Conservation (phyloP, 768 basidiomycete species). For the Hypsizygus marmoreus region DNA sequence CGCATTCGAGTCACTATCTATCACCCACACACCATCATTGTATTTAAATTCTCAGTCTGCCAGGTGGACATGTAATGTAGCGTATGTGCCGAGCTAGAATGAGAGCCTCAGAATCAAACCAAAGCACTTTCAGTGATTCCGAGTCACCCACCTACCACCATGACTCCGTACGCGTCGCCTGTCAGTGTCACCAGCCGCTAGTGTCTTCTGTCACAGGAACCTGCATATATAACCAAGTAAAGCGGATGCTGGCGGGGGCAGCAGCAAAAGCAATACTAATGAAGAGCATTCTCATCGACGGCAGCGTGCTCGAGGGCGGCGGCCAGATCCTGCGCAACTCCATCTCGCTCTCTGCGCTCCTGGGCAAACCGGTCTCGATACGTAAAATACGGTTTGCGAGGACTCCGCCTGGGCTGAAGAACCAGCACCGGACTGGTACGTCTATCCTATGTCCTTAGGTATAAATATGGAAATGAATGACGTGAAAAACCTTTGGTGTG, state of each 20-base stretch:
- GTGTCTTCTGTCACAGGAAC: no score
- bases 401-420: conserved; percentile 64
- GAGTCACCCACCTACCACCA: no score
- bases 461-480: neutral
- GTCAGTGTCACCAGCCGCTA: no score
- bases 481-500: neutral
- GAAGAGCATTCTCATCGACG: conserved; percentile 38
- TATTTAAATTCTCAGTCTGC: no score
- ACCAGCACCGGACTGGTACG: conserved; percentile 71
- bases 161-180: no score
- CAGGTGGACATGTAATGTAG: no score
- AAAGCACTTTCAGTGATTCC: no score
- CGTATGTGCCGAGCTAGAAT: no score
- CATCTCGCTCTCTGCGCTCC: conserved; percentile 63
- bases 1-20: conserved; percentile 10
- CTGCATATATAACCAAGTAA: no score
- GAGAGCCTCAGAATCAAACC: no score
- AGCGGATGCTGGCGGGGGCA: neutral
- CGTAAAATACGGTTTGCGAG: conserved; percentile 62
- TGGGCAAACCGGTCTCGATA: conserved; percentile 61
- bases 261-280: conserved; percentile 18
- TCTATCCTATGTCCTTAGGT: neutral
- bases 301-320: conserved; percentile 60
- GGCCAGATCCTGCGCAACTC: conserved; percentile 77
- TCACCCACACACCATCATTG: conserved; percentile 8